Evolutionary conservation across 257 asterid species (phyloP).

Genomic region (Gentiana dahurica): DNA sequence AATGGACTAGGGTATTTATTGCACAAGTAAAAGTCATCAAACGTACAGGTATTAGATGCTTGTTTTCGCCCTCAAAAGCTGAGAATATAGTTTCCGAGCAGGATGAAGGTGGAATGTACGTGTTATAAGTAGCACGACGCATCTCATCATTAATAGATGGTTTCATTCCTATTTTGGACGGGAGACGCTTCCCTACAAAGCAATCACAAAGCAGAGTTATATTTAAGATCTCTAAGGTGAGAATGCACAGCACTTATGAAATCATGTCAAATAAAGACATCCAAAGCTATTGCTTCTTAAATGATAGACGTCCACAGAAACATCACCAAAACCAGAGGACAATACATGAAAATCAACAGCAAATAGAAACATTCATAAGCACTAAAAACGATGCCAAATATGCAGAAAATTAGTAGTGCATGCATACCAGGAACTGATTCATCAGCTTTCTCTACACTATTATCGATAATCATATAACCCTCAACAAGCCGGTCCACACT

Average conservation of each 20-base stretch:
- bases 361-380: not conserved
- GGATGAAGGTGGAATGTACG: constrained; percentile 35
- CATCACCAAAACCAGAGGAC: not conserved
- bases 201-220: not conserved
- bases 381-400: not conserved
- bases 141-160: constrained; percentile 47
- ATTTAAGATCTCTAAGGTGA: too few species aligned
- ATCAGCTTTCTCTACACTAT: constrained; percentile 61
- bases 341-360: not conserved
- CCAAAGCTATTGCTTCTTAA: not conserved
- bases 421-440: constrained; percentile 59
- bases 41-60: constrained; percentile 85
- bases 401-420: not conserved
- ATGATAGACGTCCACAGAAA: not conserved
- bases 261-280: too few species aligned
- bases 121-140: constrained; percentile 66
- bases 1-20: constrained; percentile 1
- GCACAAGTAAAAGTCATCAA: constrained; percentile 3
- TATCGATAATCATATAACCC: constrained; percentile 43
- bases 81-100: constrained; percentile 60
- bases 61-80: constrained; percentile 84
- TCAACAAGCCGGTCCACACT: constrained; percentile 47
- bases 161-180: constrained; percentile 53
- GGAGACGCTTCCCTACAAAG: constrained; percentile 47
- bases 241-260: too few species aligned